Conservation (phyloP, 129 eudicot genomes). For the Chrysanthemum seticuspe region DNA sequence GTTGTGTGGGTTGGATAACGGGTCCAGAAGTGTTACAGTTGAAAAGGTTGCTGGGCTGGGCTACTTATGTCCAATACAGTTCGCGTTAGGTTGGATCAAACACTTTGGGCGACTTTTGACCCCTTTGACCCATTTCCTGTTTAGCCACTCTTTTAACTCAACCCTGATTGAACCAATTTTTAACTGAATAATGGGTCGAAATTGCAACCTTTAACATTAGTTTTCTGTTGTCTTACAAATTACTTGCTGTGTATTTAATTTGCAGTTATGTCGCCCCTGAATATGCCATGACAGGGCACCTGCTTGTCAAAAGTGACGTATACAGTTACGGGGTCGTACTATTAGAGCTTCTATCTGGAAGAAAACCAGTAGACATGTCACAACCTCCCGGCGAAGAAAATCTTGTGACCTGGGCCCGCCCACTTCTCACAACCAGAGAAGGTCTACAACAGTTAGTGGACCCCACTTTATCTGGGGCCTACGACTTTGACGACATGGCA, state of each 20-base stretch:
- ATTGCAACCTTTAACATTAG: not conserved
- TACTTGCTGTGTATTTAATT: slow-evolving; percentile 1
- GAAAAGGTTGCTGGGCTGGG: too few species aligned
- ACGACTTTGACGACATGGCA: slow-evolving; percentile 78
- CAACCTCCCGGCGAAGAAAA: slow-evolving; percentile 95
- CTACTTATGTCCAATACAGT: not conserved
- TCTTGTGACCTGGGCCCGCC: slow-evolving; percentile 95
- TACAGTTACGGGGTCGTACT: slow-evolving; percentile 95
- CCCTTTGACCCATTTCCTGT: not conserved
- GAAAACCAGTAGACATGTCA: slow-evolving; percentile 94
- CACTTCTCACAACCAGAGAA: slow-evolving; percentile 74
- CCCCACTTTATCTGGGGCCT: slow-evolving; percentile 62
- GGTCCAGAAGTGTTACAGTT: not conserved
- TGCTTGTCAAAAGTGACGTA: slow-evolving; percentile 94
- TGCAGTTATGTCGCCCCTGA: slow-evolving; percentile 98
- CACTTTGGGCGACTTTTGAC: not conserved
- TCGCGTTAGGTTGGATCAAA: not conserved
- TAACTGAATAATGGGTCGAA: not conserved
- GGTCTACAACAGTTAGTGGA: slow-evolving; percentile 78
- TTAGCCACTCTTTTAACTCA: not conserved
- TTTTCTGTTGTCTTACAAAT: slow-evolving; percentile 14
- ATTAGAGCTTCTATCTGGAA: slow-evolving; percentile 85
- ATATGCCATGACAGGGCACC: slow-evolving; percentile 99
- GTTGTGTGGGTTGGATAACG: not conserved
- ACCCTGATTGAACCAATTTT: not conserved